Evolutionary conservation across 2,329 filamentous ascomycete species (phyloP).

Genomic region (Bipolaris cookei): DNA sequence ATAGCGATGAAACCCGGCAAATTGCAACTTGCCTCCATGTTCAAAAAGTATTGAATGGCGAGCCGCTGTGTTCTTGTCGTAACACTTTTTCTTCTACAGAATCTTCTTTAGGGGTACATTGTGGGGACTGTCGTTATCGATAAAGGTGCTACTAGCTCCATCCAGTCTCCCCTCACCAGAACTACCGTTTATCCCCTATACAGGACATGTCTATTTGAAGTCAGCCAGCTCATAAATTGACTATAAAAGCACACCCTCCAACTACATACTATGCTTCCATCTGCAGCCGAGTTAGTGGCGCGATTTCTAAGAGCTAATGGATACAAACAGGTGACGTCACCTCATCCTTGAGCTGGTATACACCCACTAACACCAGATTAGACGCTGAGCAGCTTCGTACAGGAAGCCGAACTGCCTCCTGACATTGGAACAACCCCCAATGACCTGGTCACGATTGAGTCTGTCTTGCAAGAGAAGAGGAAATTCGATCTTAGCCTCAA

Average conservation of each 20-base stretch:
- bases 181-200: background rate
- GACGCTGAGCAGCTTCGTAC: conserved; percentile 64
- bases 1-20: background rate
- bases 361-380: conserved; percentile 38
- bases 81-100: conserved; percentile 3
- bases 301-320: conserved; percentile 51
- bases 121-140: conserved; percentile 13
- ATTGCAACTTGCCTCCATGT: conserved; percentile 20
- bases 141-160: conserved; percentile 11
- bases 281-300: conserved; percentile 52
- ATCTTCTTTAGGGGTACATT: conserved; percentile 8
- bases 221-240: background rate
- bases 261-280: conserved; percentile 38
- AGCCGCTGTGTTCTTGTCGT: background rate
- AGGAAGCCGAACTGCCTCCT: conserved; percentile 60
- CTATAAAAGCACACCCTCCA: no score
- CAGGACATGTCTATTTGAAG: background rate
- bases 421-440: conserved; percentile 55
- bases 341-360: background rate
- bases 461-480: conserved; percentile 66
- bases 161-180: background rate
- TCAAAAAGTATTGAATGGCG: background rate
- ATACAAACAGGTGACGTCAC: conserved; percentile 48
- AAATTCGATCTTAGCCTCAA: conserved; percentile 61
- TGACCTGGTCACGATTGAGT: conserved; percentile 62